A percentile compares a stretch with the other conserved stretches of the same genome.
phyloP scores from a whole-genome alignment of 768 basidiomycete genomes.

The Coprinopsis marcescibilis region DNA sequence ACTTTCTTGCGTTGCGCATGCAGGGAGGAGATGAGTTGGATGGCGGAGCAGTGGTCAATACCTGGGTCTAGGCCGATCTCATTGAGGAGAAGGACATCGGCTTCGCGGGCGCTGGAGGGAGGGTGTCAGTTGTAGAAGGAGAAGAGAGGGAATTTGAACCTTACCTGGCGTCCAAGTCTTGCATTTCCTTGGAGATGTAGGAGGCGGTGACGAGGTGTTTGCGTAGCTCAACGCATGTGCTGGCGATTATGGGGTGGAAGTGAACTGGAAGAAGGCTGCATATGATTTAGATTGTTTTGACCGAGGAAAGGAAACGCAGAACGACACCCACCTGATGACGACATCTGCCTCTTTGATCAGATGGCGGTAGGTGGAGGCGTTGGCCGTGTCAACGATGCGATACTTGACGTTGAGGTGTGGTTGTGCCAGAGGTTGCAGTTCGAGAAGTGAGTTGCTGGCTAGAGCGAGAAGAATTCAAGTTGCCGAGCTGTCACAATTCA shows the following conservation, averaged over 20 bases:
- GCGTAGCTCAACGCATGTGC: constrained; percentile 58
- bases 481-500: constrained; percentile 11
- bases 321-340: constrained; percentile 67
- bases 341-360: constrained; percentile 68
- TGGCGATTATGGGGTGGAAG: constrained; percentile 67
- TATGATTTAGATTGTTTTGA: neutral
- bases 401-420: constrained; percentile 48
- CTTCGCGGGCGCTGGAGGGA: constrained; percentile 43
- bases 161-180: constrained; percentile 53
- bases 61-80: constrained; percentile 91
- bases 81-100: constrained; percentile 72
- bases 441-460: constrained; percentile 71
- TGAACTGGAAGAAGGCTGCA: constrained; percentile 72
- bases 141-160: constrained; percentile 15
- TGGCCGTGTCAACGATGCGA: constrained; percentile 53
- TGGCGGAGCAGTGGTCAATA: constrained; percentile 84
- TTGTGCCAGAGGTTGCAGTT: constrained; percentile 45
- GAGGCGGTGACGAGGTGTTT: constrained; percentile 90
- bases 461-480: constrained; percentile 8
- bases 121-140: neutral
- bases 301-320: neutral
- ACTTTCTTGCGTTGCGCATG: constrained; percentile 48
- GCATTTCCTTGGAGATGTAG: constrained; percentile 81
- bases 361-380: constrained; percentile 36
- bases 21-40: constrained; percentile 56